A percentile compares a stretch with the other conserved stretches of the same genome.
These are phyloP conservation scores for Grosmannia serpens DNA, from an alignment of 2,329 filamentous ascomycete species.

Conservation along the genomic window DNA sequence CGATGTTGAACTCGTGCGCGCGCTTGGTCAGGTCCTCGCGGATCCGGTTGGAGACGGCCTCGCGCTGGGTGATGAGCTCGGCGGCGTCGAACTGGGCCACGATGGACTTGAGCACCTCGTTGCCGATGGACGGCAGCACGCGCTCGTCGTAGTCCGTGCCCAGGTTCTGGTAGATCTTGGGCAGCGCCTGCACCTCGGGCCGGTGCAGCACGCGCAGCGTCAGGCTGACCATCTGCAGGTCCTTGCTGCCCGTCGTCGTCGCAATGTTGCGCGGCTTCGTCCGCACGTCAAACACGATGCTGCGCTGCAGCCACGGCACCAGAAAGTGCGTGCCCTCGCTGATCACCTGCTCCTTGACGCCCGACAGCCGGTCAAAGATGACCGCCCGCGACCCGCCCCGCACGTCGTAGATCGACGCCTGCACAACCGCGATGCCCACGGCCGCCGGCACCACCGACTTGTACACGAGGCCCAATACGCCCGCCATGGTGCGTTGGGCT, in stretches of 20 bases:
- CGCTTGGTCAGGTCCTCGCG: conserved; percentile 83
- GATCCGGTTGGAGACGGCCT: conserved; percentile 92
- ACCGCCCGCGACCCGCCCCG: conserved; percentile 88
- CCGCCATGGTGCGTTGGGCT: conserved; percentile 31
- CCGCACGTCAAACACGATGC: conserved; percentile 91
- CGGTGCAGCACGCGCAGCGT: conserved; percentile 91
- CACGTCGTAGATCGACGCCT: conserved; percentile 90
- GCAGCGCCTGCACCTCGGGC: conserved; percentile 82
- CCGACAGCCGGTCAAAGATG: conserved; percentile 89
- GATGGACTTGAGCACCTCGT: conserved; percentile 97
- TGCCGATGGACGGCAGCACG: conserved; percentile 95
- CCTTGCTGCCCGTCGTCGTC: conserved; percentile 96
- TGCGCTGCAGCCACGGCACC: conserved; percentile 88
- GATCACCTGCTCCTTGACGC: conserved; percentile 85
- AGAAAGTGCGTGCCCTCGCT: conserved; percentile 97
- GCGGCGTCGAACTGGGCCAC: conserved; percentile 98
- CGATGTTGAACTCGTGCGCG: conserved; percentile 96
- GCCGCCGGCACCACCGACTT: conserved; percentile 62
- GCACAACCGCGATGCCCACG: conserved; percentile 53
- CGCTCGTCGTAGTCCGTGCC: conserved; percentile 97
- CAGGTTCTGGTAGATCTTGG: conserved; percentile 98
- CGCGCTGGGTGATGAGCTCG: conserved; percentile 96
- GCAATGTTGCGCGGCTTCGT: conserved; percentile 96
- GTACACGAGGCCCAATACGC: conserved; percentile 50
- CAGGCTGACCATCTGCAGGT: conserved; percentile 99